phyloP scores from a whole-genome alignment of 2,329 filamentous ascomycete genomes.

The Fusarium heterosporum region DNA sequence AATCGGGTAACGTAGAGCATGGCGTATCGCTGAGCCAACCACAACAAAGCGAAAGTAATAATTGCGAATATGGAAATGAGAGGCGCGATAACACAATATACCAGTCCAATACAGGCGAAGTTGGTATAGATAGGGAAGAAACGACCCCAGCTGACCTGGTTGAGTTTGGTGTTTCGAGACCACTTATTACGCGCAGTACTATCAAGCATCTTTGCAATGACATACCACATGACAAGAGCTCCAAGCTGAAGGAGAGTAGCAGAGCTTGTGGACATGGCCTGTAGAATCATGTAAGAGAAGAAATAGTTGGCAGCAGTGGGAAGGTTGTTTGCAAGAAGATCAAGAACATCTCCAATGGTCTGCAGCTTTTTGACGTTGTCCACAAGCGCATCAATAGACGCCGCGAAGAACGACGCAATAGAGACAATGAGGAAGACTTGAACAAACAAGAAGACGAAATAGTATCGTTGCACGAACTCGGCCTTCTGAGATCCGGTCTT shows the following conservation, averaged over 20 bases:
- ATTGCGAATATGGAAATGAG: slow-evolving; percentile 94
- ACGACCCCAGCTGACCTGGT: slow-evolving; percentile 85
- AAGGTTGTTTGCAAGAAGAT: slow-evolving; percentile 79
- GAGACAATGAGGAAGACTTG: slow-evolving; percentile 95
- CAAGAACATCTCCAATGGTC: slow-evolving; percentile 75
- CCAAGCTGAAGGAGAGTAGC: slow-evolving; percentile 87
- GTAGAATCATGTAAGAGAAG: slow-evolving; percentile 98
- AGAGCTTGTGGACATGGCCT: slow-evolving; percentile 90
- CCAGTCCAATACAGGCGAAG: slow-evolving; percentile 89
- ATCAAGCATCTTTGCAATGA: slow-evolving; percentile 84
- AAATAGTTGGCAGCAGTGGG: slow-evolving; percentile 95
- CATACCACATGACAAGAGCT: slow-evolving; percentile 82
- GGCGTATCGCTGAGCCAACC: slow-evolving; percentile 96
- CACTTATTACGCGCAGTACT: slow-evolving; percentile 87
- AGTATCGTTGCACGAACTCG: slow-evolving; percentile 89
- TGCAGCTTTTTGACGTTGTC: slow-evolving; percentile 57
- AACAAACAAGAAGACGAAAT: slow-evolving; percentile 93
- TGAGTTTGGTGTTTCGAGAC: slow-evolving; percentile 81
- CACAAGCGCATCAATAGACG: slow-evolving; percentile 73
- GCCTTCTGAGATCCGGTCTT: slow-evolving; percentile 84
- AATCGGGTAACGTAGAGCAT: slow-evolving; percentile 96
- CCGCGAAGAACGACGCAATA: slow-evolving; percentile 77
- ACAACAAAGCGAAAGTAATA: slow-evolving; percentile 90
- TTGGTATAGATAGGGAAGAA: slow-evolving; percentile 98
- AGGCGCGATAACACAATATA: slow-evolving; percentile 90